These are phyloP conservation scores for Candida qinlingensis DNA, from an alignment of 805 yeast genomes.

Conservation along the genomic window DNA sequence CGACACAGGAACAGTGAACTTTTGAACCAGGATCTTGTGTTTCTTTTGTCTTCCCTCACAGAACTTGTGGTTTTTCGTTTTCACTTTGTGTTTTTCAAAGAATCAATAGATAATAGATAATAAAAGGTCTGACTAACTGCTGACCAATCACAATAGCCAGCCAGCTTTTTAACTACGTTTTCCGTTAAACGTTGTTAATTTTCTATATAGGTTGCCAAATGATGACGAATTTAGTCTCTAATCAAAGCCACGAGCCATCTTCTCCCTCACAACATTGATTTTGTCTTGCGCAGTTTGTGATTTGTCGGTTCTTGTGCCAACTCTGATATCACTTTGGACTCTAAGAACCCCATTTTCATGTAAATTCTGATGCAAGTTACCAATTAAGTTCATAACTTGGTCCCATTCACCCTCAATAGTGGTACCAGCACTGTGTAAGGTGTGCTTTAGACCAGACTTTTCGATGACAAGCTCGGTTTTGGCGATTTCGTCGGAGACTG, in stretches of 20 bases:
- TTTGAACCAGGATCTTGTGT: too few relatives aligned
- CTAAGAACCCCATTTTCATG: conserved; percentile 72
- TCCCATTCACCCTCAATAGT: conserved; percentile 92
- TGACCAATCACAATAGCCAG: too few relatives aligned
- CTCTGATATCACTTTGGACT: conserved; percentile 80
- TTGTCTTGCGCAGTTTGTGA: conserved; percentile 68
- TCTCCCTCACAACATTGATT: conserved; percentile 56
- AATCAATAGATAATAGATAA: too few relatives aligned
- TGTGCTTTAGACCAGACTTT: conserved; percentile 55
- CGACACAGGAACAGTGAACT: too few relatives aligned
- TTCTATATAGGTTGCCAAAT: too few relatives aligned
- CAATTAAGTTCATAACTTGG: conserved; percentile 75
- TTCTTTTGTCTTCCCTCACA: too few relatives aligned
- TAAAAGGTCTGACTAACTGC: too few relatives aligned
- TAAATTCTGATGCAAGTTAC: conserved; percentile 66
- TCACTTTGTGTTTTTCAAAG: too few relatives aligned
- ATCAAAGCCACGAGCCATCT: conserved; percentile 28
- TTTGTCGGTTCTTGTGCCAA: conserved; percentile 81
- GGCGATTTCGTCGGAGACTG: conserved; percentile 79
- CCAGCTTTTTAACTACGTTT: too few relatives aligned
- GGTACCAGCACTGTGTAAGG: conserved; percentile 88
- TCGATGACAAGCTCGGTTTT: conserved; percentile 60
- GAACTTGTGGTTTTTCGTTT: too few relatives aligned
- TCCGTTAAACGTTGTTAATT: too few relatives aligned
- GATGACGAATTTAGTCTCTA: too few relatives aligned